Evolutionary conservation across 2,329 filamentous ascomycete genomes (phyloP).

Genomic region (Akanthomyces dipterigenus): DNA sequence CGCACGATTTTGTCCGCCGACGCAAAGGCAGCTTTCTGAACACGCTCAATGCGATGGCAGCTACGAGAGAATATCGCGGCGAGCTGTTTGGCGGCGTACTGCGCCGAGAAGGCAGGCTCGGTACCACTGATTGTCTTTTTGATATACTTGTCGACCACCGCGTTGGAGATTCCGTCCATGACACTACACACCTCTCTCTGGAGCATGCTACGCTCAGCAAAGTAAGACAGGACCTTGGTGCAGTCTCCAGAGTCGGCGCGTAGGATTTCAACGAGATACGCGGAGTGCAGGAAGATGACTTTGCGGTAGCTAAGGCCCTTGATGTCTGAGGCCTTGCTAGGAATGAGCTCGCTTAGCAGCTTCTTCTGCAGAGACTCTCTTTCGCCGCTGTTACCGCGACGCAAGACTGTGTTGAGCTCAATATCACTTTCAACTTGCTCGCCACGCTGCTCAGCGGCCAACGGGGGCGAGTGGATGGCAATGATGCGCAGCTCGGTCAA

Average conservation of each 20-base stretch:
- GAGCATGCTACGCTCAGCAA: slow-evolving; percentile 82
- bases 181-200: slow-evolving; percentile 55
- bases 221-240: slow-evolving; percentile 83
- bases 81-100: slow-evolving; percentile 83
- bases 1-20: slow-evolving; percentile 82
- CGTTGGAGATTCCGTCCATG: slow-evolving; percentile 58
- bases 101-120: slow-evolving; percentile 76
- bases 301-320: slow-evolving; percentile 81
- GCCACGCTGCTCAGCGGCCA: slow-evolving; percentile 81
- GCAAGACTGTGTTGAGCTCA: slow-evolving; percentile 87
- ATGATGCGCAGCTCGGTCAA: slow-evolving; percentile 73
- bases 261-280: slow-evolving; percentile 81
- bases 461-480: slow-evolving; percentile 77
- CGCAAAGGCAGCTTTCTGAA: slow-evolving; percentile 77
- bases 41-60: slow-evolving; percentile 86
- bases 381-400: slow-evolving; percentile 75
- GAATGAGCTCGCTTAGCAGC: slow-evolving; percentile 65
- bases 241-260: slow-evolving; percentile 84
- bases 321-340: slow-evolving; percentile 71
- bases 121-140: slow-evolving; percentile 64
- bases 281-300: slow-evolving; percentile 84
- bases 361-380: slow-evolving; percentile 76
- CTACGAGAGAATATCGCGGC: slow-evolving; percentile 79
- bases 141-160: slow-evolving; percentile 74
- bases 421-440: slow-evolving; percentile 94